Conservation (phyloP, 345 rosid species). For the Populus davidiana region DNA sequence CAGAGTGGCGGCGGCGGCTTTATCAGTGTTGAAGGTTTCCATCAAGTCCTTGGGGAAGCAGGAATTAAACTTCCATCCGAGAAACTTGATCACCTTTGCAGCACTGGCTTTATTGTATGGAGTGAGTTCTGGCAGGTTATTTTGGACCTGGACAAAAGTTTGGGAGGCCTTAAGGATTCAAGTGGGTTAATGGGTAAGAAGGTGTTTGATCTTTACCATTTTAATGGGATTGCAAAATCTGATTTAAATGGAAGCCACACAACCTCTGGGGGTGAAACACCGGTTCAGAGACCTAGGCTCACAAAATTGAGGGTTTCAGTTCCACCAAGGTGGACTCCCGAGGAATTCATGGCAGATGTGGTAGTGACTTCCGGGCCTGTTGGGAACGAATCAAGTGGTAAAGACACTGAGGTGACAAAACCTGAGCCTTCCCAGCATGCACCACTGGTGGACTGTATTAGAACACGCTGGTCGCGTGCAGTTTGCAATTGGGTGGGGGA, state of each 20-base stretch:
- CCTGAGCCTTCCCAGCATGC: constrained; percentile 83
- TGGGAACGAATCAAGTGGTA: constrained; percentile 34
- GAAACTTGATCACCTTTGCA: constrained; percentile 63
- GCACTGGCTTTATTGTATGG: constrained; percentile 90
- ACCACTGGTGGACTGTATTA: constrained; percentile 86
- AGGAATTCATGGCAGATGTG: constrained; percentile 81
- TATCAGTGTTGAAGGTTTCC: constrained; percentile 89
- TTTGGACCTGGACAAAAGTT: constrained; percentile 66
- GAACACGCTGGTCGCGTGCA: constrained; percentile 94
- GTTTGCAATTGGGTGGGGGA: constrained; percentile 89
- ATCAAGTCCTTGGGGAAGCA: constrained; percentile 68
- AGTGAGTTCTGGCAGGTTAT: constrained; percentile 96
- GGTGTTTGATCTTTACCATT: constrained; percentile 91
- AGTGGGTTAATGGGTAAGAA: constrained; percentile 94
- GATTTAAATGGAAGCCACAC: constrained; percentile 71
- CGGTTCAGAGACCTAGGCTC: constrained; percentile 88
- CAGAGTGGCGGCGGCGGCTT: constrained; percentile 99
- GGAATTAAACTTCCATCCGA: constrained; percentile 61
- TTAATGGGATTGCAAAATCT: constrained; percentile 95
- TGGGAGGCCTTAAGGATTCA: constrained; percentile 89
- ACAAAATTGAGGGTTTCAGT: constrained; percentile 89
- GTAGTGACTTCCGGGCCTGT: constrained; percentile 41
- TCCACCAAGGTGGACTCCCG: constrained; percentile 99
- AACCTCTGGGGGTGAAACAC: constrained; percentile 45
- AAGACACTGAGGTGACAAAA: constrained; percentile 59